Evolutionary conservation across 2,329 filamentous ascomycete species (phyloP).

Genomic region (Fragosphaeria purpurea): DNA sequence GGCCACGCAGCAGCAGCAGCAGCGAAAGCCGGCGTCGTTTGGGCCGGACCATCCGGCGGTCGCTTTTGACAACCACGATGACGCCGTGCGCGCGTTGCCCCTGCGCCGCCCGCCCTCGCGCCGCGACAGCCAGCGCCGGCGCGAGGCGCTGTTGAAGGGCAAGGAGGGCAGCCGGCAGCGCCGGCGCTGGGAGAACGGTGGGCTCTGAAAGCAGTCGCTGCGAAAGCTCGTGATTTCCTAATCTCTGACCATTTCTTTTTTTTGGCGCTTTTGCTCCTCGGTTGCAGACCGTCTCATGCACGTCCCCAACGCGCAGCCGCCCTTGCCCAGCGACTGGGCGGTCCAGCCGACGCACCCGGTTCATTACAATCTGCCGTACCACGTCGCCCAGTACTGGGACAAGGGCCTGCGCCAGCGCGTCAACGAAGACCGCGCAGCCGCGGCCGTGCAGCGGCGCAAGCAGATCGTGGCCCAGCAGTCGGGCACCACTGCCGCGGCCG

Average conservation of each 20-base stretch:
- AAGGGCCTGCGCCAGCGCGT: conserved; percentile 38
- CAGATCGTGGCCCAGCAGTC: conserved; percentile 32
- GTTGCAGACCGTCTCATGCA: conserved; percentile 68
- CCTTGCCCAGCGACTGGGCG: conserved; percentile 72
- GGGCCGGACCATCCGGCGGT: conserved; percentile 4
- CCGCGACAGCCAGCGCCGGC: conserved; percentile 46
- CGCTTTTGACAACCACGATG: conserved; percentile 15
- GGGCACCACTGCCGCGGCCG: conserved; percentile 14
- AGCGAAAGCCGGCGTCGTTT: not conserved
- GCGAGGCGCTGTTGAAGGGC: conserved; percentile 73
- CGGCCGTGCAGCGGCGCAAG: conserved; percentile 31
- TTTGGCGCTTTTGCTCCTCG: not conserved
- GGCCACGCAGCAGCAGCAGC: conserved; percentile 15
- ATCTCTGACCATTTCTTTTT: too few species aligned
- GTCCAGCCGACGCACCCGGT: conserved; percentile 72
- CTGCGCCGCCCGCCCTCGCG: conserved; percentile 35
- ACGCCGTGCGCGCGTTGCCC: conserved; percentile 11
- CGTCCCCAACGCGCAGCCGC: conserved; percentile 79
- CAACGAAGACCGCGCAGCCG: conserved; percentile 33
- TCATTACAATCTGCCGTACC: conserved; percentile 67
- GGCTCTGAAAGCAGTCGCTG: too few species aligned
- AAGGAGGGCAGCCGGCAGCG: conserved; percentile 82
- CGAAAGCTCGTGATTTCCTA: too few species aligned
- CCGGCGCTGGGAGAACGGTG: conserved; percentile 91
- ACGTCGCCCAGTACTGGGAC: conserved; percentile 81